These are phyloP conservation scores for Usnea hakonensis DNA, from an alignment of 495 filamentous ascomycete genomes.

Conservation along the genomic window DNA sequence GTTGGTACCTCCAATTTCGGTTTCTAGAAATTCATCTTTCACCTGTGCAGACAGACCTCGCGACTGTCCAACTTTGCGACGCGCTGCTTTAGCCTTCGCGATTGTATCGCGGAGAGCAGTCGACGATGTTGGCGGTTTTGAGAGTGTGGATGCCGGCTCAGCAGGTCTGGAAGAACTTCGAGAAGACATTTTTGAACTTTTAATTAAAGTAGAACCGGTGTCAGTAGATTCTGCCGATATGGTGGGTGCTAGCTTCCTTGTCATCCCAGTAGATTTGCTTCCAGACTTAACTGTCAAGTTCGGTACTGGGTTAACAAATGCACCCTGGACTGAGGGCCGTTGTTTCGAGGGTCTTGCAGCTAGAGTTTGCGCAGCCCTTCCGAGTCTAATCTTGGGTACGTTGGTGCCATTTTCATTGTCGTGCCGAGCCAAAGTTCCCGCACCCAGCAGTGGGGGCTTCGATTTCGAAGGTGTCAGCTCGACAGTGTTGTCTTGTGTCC, in stretches of 20 bases:
- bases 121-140: constrained; percentile 56
- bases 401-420: background rate
- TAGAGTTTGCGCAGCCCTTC: constrained; percentile 28
- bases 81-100: constrained; percentile 85
- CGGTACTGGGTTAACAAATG: constrained; percentile 7
- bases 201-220: background rate
- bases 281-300: background rate
- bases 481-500: constrained; percentile 22
- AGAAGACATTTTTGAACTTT: background rate
- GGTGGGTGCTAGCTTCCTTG: background rate
- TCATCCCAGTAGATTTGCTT: background rate
- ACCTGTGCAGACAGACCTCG: background rate
- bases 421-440: constrained; percentile 23
- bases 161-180: constrained; percentile 3
- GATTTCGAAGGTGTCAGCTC: constrained; percentile 44
- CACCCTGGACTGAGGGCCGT: constrained; percentile 9
- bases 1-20: constrained; percentile 29
- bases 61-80: constrained; percentile 47
- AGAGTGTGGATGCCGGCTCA: constrained; percentile 1
- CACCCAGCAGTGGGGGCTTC: constrained; percentile 27
- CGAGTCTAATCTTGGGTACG: constrained; percentile 22
- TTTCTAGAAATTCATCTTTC: background rate
- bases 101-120: constrained; percentile 80
- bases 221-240: background rate
- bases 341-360: constrained; percentile 15